Evolutionary conservation across 2,329 filamentous ascomycete genomes (phyloP).

Genomic region (Cladosporium sp.): DNA sequence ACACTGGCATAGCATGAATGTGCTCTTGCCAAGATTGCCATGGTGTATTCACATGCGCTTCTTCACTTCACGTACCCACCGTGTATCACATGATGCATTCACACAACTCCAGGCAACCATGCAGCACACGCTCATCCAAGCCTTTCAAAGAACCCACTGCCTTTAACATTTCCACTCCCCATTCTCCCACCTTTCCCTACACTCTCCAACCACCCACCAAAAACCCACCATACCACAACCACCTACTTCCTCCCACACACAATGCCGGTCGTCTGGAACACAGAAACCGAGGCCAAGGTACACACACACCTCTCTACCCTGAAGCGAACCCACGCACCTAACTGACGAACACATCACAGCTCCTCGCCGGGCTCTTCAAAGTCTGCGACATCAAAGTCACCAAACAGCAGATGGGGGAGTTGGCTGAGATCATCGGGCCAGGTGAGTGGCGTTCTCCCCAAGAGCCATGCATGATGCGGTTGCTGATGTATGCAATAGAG

Average conservation of each 20-base stretch:
- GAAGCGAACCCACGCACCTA: not conserved
- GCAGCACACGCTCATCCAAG: too few species aligned
- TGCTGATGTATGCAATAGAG: constrained; percentile 17
- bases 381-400: constrained; percentile 28
- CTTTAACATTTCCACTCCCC: too few species aligned
- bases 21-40: too few species aligned
- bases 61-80: too few species aligned
- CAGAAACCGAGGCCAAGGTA: constrained; percentile 29
- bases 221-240: not conserved
- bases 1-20: too few species aligned
- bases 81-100: too few species aligned
- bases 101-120: too few species aligned
- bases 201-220: too few species aligned
- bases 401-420: constrained; percentile 17
- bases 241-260: too few species aligned
- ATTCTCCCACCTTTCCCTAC: too few species aligned
- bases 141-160: too few species aligned
- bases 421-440: constrained; percentile 27
- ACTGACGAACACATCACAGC: constrained; percentile 14
- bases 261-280: constrained; percentile 31
- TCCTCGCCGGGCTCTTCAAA: constrained; percentile 26
- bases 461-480: constrained; percentile 13
- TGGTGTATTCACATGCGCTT: too few species aligned
- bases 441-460: constrained; percentile 16
- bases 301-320: constrained; percentile 10